These are phyloP conservation scores for Quercus wislizeni DNA, from an alignment of 306 rosid genomes.

Conservation along the genomic window DNA sequence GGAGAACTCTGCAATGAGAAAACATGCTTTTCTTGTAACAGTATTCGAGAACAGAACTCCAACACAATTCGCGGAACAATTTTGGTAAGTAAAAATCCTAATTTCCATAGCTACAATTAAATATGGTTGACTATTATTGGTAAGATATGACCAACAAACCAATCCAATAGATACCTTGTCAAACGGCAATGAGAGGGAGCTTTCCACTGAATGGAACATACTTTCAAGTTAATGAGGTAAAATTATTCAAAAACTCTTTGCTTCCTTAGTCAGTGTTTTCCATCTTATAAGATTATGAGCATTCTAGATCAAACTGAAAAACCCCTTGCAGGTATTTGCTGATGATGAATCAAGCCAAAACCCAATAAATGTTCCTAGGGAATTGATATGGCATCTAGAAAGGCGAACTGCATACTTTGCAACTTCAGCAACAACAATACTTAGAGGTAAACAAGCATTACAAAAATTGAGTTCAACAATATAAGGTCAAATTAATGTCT, in stretches of 20 bases:
- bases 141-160: not conserved
- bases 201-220: slow-evolving; percentile 82
- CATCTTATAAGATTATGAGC: not conserved
- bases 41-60: slow-evolving; percentile 25
- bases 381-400: slow-evolving; percentile 38
- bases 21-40: slow-evolving; percentile 13
- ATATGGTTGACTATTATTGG: not conserved
- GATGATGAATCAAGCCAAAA: slow-evolving; percentile 44
- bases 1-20: slow-evolving; percentile 11
- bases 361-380: slow-evolving; percentile 55
- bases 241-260: not conserved
- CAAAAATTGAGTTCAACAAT: not conserved
- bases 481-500: not conserved
- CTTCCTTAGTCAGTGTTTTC: not conserved
- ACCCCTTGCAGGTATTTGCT: slow-evolving; percentile 48
- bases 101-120: not conserved
- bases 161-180: slow-evolving; percentile 59
- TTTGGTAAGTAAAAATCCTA: slow-evolving; percentile 44
- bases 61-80: slow-evolving; percentile 52
- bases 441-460: slow-evolving; percentile 36
- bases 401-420: slow-evolving; percentile 45
- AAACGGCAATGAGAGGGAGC: slow-evolving; percentile 54
- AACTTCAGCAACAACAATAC: slow-evolving; percentile 36
- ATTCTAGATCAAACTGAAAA: not conserved
- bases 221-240: slow-evolving; percentile 81